A percentile compares a stretch with the other conserved stretches of the same genome.
These are phyloP conservation scores for Pichia sp. DNA, from an alignment of 1,139 yeast genomes.

Conservation along the genomic window DNA sequence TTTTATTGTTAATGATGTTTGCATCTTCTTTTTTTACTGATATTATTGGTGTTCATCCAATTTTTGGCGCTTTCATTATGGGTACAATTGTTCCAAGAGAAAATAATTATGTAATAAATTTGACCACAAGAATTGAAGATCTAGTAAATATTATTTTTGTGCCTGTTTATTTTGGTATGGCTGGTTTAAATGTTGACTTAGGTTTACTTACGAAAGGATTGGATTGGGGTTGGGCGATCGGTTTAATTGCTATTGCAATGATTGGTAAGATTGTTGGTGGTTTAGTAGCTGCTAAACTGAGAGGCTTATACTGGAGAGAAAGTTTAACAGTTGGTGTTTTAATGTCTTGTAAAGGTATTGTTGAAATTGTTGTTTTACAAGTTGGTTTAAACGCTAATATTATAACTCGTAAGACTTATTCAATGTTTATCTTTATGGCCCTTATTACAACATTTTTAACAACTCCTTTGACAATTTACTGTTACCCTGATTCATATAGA, in stretches of 20 bases:
- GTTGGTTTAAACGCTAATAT: slow-evolving; percentile 69
- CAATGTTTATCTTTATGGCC: slow-evolving; percentile 81
- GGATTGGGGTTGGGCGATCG: slow-evolving; percentile 74
- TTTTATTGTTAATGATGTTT: slow-evolving; percentile 46
- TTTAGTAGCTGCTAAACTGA: slow-evolving; percentile 50
- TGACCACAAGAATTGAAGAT: slow-evolving; percentile 72
- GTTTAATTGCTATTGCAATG: slow-evolving; percentile 59
- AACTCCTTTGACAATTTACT: slow-evolving; percentile 58
- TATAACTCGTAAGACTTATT: slow-evolving; percentile 54
- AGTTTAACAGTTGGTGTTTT: slow-evolving; percentile 70
- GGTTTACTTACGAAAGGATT: slow-evolving; percentile 55
- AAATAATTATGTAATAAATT: slow-evolving; percentile 58
- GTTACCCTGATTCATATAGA: slow-evolving; percentile 57
- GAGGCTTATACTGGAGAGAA: slow-evolving; percentile 64
- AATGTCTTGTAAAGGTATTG: slow-evolving; percentile 85
- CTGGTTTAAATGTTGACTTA: slow-evolving; percentile 65
- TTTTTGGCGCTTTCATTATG: slow-evolving; percentile 74
- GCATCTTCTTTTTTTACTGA: slow-evolving; percentile 71
- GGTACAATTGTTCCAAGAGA: slow-evolving; percentile 77
- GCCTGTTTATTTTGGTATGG: slow-evolving; percentile 72
- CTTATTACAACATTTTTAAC: slow-evolving; percentile 66
- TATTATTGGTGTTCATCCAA: slow-evolving; percentile 60
- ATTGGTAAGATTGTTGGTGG: slow-evolving; percentile 64
- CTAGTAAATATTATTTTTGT: slow-evolving; percentile 61
- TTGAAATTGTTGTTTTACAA: slow-evolving; percentile 69